A percentile compares a stretch with the other conserved stretches of the same genome.
Evolutionary conservation across 2,329 filamentous ascomycete species (phyloP).

Genomic region (Exophiala bonariae): DNA sequence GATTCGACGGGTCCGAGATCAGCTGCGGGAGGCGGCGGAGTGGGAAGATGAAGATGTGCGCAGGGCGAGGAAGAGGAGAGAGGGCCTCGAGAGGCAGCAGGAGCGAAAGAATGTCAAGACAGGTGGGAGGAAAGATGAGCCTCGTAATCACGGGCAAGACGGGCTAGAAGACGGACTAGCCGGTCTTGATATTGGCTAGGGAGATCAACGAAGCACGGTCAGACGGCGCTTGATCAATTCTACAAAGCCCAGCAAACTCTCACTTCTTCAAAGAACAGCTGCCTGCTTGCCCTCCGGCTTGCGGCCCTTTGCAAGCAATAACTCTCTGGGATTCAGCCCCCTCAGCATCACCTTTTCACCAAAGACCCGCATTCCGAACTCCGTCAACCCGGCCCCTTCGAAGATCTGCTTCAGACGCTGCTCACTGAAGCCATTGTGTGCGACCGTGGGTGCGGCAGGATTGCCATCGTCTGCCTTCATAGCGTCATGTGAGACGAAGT

Average conservation of each 20-base stretch:
- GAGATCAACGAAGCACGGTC: neutral
- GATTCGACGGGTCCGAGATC: constrained; percentile 24
- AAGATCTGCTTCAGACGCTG: constrained; percentile 62
- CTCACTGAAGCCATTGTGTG: constrained; percentile 66
- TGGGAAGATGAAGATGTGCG: constrained; percentile 33
- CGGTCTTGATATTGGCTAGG: neutral
- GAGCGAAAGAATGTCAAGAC: constrained; percentile 11
- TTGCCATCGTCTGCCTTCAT: constrained; percentile 22
- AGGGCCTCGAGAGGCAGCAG: constrained; percentile 40
- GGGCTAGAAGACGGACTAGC: constrained; percentile 18
- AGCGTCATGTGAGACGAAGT: constrained; percentile 60
- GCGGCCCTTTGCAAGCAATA: constrained; percentile 24
- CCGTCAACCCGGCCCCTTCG: constrained; percentile 58
- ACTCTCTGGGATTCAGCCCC: constrained; percentile 17
- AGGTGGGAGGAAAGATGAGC: constrained; percentile 8
- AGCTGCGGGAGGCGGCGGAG: constrained; percentile 15
- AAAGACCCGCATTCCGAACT: constrained; percentile 19
- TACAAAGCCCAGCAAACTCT: too few species aligned
- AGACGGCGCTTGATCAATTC: too few species aligned
- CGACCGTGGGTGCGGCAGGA: constrained; percentile 55
- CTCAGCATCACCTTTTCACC: constrained; percentile 19
- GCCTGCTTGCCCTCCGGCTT: constrained; percentile 9
- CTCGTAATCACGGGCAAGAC: too few species aligned
- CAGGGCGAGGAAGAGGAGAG: constrained; percentile 41
- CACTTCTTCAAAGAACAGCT: too few species aligned